A percentile compares a stretch with the other conserved stretches of the same genome.
Conservation (phyloP, 1,139 yeast species). For the Debaryomyces nepalensis region DNA sequence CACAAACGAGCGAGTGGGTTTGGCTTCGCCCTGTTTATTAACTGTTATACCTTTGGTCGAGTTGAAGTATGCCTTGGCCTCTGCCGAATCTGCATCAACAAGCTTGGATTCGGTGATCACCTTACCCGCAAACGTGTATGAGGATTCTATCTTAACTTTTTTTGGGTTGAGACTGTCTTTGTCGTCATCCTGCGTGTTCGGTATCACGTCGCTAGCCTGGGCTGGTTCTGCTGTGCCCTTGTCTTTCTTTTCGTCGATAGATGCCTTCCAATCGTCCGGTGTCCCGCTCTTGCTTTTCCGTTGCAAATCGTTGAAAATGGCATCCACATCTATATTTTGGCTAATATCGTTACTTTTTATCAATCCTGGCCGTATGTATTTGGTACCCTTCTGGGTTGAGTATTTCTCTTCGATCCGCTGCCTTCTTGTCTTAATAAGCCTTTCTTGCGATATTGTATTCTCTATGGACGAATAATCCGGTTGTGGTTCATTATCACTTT, state of each 20-base stretch:
- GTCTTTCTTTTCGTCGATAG: slow-evolving; percentile 29
- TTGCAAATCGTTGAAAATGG: slow-evolving; percentile 38
- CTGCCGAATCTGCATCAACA: slow-evolving; percentile 80
- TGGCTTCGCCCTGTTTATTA: not conserved
- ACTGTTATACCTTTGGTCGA: slow-evolving; percentile 46
- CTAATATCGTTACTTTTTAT: slow-evolving; percentile 26
- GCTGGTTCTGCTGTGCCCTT: slow-evolving; percentile 45
- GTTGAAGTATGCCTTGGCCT: slow-evolving; percentile 79
- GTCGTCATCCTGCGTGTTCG: slow-evolving; percentile 29
- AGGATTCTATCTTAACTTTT: slow-evolving; percentile 70
- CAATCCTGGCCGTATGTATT: slow-evolving; percentile 30
- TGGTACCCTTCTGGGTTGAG: slow-evolving; percentile 19
- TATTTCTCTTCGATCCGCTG: slow-evolving; percentile 31
- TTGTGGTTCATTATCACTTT: slow-evolving; percentile 24
- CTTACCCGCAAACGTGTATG: slow-evolving; percentile 91
- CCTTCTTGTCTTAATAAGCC: slow-evolving; percentile 37
- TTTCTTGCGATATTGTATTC: slow-evolving; percentile 34
- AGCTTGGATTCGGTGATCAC: slow-evolving; percentile 73
- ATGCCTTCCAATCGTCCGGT: slow-evolving; percentile 14
- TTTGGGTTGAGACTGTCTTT: slow-evolving; percentile 38
- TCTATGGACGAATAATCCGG: slow-evolving; percentile 44
- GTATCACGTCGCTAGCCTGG: slow-evolving; percentile 17
- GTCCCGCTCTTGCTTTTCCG: slow-evolving; percentile 16
- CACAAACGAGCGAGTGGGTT: slow-evolving; percentile 31
- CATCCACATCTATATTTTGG: slow-evolving; percentile 38